phyloP scores from a whole-genome alignment of 345 rosid genomes.

The Lumnitzera racemosa region DNA sequence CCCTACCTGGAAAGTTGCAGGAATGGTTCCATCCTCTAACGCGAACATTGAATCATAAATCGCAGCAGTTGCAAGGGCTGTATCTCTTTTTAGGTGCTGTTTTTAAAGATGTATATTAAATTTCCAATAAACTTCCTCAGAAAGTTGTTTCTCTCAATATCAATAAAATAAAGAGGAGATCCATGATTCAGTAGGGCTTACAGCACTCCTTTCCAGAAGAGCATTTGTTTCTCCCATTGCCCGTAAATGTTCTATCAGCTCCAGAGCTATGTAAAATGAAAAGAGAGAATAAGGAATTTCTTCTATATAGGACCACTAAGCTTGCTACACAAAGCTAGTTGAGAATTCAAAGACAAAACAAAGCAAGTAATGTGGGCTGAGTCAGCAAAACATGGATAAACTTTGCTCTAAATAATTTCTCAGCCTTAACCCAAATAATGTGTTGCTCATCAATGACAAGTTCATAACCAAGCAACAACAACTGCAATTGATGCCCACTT shows the following conservation, averaged over 20 bases:
- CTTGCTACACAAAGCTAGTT: neutral
- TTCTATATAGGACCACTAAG: neutral
- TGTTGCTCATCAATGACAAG: too few relatives aligned
- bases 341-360: neutral
- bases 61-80: constrained; percentile 95
- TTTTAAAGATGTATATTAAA: constrained; percentile 4
- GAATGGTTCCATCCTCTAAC: constrained; percentile 82
- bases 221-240: constrained; percentile 98
- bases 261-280: constrained; percentile 47
- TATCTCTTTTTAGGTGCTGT: constrained; percentile 73
- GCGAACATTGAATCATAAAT: constrained; percentile 92
- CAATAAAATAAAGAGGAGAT: neutral
- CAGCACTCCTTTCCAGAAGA: constrained; percentile 74
- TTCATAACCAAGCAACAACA: too few relatives aligned
- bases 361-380: neutral
- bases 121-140: neutral
- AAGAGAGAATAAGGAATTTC: neutral
- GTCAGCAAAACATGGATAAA: neutral
- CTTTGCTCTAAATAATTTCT: too few relatives aligned
- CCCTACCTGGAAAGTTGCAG: constrained; percentile 90
- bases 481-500: too few relatives aligned
- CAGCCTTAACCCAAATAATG: too few relatives aligned
- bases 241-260: constrained; percentile 92
- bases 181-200: constrained; percentile 10
- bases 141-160: neutral